Base-by-base conservation (phyloP, 176 grass and related monocot species). In the Thalia dealbata region DNA sequence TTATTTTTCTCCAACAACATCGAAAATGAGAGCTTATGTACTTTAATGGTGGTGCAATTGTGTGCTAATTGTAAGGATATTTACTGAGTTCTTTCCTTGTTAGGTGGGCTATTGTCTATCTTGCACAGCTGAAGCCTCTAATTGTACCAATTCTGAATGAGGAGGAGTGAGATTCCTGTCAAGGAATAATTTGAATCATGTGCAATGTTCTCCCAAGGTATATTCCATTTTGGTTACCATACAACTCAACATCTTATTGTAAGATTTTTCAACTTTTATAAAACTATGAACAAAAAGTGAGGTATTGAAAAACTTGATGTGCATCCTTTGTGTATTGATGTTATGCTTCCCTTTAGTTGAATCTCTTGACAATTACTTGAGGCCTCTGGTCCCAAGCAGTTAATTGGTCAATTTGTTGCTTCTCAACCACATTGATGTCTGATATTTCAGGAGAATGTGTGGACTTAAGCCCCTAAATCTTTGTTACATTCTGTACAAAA, bases 81-180 rank as follows among this genome's bases (percentile, higher is more conserved):
- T 58, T 58, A 58, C 54, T 19, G 3, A 58, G 12, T 29, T 72
- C 48, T 30, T 73, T 72, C 65, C 46, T 85, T 26, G 50, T 46
- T 62, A 96, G 92, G 93, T 96, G 90, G 83, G 93, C 93, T 15
- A 96, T 96, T 27, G 93, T 96, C 15, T 96, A 96, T 75, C 89
- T 96, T 73, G 81, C 92, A 1, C 92, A 96, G 80, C 71, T 96
- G 82, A 96, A 96, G 65, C 93, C 93, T 68, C 75, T 97, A 80
- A 92, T 97, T 80, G 88, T 89, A 68, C 89, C 93, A n/a, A 90
- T 97, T 48, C 73, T 90, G 12, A 97, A 85, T n/a, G 93, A 75
- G 61, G 73, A 87, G 24, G 89, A 97, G 83, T 97, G 79, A 97
- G 16, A 78, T 50, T 6, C 32, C 15, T 21, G 52, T 21, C 32